Evolutionary conservation across 768 basidiomycete genomes (phyloP), one percentile per base, ranked within the genome.

Genomic region (Termitomyces sp.): DNA sequence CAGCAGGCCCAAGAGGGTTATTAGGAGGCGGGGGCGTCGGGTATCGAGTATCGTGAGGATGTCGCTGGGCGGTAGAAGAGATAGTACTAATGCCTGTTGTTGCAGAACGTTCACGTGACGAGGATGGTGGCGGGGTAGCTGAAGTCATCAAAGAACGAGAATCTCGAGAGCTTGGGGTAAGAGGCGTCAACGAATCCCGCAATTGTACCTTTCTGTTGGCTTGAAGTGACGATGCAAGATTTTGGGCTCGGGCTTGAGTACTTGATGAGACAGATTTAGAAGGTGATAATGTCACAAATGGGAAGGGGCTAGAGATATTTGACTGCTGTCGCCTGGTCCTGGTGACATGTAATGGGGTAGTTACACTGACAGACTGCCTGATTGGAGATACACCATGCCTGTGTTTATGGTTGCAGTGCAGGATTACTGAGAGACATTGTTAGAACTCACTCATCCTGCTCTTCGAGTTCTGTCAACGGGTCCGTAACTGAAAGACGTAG

Each of bases 1-100:
- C 78, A 30, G 82, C 76, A 3, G 88, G 84, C 0, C 83, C 83
- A 4, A 82, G 72, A 14, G 75, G 80, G 43, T 79, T 72, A 10
- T 72, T 67, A 4, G 64, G 63, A 6, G 80, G 79, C 14, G 80
- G 79, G 3, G 79, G 77, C 4, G 74, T 71, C 10, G 72, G 75
- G 56, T 73, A 72, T 36, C 70, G 69, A 36, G 46, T 38, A 47
- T 61, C 63, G 16, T 47, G 55, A 33, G 64, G 51, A 12, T 56
- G 60, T 7, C 35, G 52, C 23, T 51, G 35, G 4, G 57, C 43
- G 28, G 60, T 50, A 52, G 60, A 56, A 1, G 64, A 61, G 36
- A 61, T 51, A 50, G 50, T 59, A 6, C 56, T 59, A 28, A 59
- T 57, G 26, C 58, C 41, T 1, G 63, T 57, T 3, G 53, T 51